Evolutionary conservation across 371 early-diverging fungal genomes (phyloP).

Genomic region (Dichotomocladium elegans): DNA sequence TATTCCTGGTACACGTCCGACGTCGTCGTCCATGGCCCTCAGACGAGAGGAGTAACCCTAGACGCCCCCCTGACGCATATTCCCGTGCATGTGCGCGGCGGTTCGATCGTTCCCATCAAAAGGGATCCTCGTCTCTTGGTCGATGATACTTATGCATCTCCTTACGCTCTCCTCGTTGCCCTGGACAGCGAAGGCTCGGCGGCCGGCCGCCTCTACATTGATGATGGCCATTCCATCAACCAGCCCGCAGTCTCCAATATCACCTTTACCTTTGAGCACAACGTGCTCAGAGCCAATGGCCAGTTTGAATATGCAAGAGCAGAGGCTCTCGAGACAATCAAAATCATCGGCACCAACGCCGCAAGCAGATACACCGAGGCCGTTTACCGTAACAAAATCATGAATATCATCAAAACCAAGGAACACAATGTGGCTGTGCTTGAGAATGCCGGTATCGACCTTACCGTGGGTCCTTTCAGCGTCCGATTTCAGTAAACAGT

Average conservation of each 20-base stretch:
- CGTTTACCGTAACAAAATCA: not conserved
- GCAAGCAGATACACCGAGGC: not conserved
- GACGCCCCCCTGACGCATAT: conserved; percentile 42
- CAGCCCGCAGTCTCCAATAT: conserved; percentile 24
- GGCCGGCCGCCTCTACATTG: conserved; percentile 51
- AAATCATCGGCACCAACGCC: conserved; percentile 8
- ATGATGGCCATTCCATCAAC: conserved; percentile 50
- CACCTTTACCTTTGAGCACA: conserved; percentile 18
- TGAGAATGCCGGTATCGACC: not conserved
- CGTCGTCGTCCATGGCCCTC: not conserved
- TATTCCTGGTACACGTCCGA: conserved; percentile 44
- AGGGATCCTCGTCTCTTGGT: conserved; percentile 39
- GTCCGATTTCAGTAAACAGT: not conserved
- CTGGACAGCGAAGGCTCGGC: conserved; percentile 39
- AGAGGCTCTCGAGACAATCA: conserved; percentile 15
- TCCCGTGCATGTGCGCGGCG: conserved; percentile 49
- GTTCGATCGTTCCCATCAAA: conserved; percentile 44
- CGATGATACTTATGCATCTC: conserved; percentile 32
- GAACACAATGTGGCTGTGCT: not conserved
- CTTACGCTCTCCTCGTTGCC: conserved; percentile 46
- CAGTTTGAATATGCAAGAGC: conserved; percentile 22
- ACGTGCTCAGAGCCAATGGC: conserved; percentile 22
- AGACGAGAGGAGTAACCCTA: conserved; percentile 11
- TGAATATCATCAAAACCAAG: too few relatives aligned
- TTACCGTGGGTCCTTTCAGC: not conserved